Percentiles rank a stretch among this genome's conserved stretches.
Evolutionary conservation across 2,329 filamentous ascomycete genomes (phyloP).

Genomic region (Cytospora mali): DNA sequence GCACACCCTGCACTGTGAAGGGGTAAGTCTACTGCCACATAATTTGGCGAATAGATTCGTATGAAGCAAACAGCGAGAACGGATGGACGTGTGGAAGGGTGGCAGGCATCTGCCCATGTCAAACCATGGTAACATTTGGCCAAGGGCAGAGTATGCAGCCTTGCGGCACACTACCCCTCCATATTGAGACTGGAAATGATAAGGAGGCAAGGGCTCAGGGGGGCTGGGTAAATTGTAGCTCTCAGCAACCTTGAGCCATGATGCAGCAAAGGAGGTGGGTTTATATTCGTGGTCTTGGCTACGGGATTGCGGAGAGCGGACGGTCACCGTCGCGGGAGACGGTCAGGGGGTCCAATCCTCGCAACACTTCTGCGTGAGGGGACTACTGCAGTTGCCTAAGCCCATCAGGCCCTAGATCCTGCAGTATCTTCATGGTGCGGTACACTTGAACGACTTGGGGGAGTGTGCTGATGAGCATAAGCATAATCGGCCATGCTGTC

Average conservation of each 20-base stretch:
- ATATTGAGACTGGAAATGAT: neutral
- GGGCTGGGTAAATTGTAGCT: neutral
- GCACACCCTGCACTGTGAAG: constrained; percentile 16
- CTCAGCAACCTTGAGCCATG: neutral
- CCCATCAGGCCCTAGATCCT: constrained; percentile 12
- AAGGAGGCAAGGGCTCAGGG: constrained; percentile 11
- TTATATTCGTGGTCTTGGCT: constrained; percentile 3
- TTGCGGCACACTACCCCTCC: constrained; percentile 1
- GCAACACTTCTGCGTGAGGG: neutral
- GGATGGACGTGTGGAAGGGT: constrained; percentile 4
- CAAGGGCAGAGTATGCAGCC: constrained; percentile 5
- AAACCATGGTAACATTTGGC: neutral
- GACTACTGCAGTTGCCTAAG: constrained; percentile 1
- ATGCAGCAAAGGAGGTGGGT: neutral
- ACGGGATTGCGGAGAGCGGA: constrained; percentile 9
- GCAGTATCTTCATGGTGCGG: constrained; percentile 16
- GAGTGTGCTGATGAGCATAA: constrained; percentile 22
- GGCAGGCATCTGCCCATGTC: constrained; percentile 6
- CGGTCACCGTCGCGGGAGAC: constrained; percentile 7
- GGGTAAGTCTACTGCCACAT: constrained; percentile 4
- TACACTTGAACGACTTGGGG: constrained; percentile 15
- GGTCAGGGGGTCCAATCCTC: constrained; percentile 19
- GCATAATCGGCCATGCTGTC: constrained; percentile 20
- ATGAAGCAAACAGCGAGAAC: neutral
- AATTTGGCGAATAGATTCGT: neutral